Conservation (phyloP, 1,139 yeast species). For the Debaryomyces fabryi region DNA sequence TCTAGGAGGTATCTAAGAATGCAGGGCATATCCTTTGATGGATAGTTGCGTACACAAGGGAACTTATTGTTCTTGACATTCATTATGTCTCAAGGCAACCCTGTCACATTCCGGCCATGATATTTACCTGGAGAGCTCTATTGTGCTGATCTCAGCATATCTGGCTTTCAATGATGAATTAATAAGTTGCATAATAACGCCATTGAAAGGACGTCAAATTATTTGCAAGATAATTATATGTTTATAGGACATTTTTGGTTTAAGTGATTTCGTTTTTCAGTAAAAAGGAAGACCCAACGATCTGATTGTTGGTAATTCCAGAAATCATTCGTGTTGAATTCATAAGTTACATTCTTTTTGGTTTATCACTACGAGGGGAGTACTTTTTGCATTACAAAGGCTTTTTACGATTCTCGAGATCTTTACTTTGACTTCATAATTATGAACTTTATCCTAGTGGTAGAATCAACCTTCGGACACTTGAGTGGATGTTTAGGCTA, state of each 20-base stretch:
- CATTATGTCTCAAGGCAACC: constrained; percentile 4
- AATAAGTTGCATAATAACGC: not conserved
- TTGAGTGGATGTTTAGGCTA: constrained; percentile 10
- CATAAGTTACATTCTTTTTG: not conserved
- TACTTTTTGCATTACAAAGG: not conserved
- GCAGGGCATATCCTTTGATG: constrained; percentile 1
- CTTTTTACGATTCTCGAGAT: not conserved
- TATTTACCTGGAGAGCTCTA: not conserved
- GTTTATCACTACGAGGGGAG: not conserved
- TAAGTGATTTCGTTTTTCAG: constrained; percentile 12
- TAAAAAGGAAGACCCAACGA: not conserved
- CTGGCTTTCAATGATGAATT: not conserved
- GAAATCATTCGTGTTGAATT: constrained; percentile 11
- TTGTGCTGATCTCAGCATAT: not conserved
- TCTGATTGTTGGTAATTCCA: not conserved
- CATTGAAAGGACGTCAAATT: not conserved
- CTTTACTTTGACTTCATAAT: not conserved
- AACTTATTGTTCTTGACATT: not conserved
- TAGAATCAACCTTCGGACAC: not conserved
- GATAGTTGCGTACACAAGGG: constrained; percentile 1
- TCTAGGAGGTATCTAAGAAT: not conserved
- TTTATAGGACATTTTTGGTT: constrained; percentile 8
- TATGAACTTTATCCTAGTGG: not conserved
- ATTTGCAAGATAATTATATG: not conserved
- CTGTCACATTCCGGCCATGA: constrained; percentile 10